Percentiles rank a stretch among this genome's conserved stretches.
phyloP scores from a whole-genome alignment of 192 early-diverging fungal species.

The Pilobolus umbonatus region DNA sequence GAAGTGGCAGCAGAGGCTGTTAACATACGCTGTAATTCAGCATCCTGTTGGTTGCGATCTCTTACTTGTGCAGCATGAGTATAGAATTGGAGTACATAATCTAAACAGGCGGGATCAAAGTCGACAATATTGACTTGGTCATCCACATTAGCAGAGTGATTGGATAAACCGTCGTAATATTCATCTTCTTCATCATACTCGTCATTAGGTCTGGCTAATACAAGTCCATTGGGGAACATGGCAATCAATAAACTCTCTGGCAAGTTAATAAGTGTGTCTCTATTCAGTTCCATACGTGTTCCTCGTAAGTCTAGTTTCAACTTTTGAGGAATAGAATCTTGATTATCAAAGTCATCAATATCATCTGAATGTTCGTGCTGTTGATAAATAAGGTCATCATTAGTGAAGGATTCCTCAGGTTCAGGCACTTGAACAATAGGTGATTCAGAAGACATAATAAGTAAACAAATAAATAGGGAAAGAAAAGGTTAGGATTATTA shows the following conservation, averaged over 20 bases:
- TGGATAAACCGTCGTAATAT: slow-evolving; percentile 38
- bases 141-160: slow-evolving; percentile 34
- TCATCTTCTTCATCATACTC: slow-evolving; percentile 34
- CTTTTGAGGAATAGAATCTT: slow-evolving; percentile 41
- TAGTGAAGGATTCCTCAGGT: slow-evolving; percentile 21
- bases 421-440: slow-evolving; percentile 51
- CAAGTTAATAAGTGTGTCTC: slow-evolving; percentile 50
- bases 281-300: slow-evolving; percentile 52
- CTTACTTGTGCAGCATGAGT: slow-evolving; percentile 33
- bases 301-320: slow-evolving; percentile 56
- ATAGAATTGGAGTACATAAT: slow-evolving; percentile 51
- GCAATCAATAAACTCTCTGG: slow-evolving; percentile 57
- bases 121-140: slow-evolving; percentile 50
- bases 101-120: slow-evolving; percentile 52
- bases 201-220: slow-evolving; percentile 33
- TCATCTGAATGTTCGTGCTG: not conserved
- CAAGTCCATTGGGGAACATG: slow-evolving; percentile 61
- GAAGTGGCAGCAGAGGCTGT: slow-evolving; percentile 13
- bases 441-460: slow-evolving; percentile 45
- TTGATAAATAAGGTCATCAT: slow-evolving; percentile 32
- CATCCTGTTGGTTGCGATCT: slow-evolving; percentile 25
- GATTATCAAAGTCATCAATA: slow-evolving; percentile 22
- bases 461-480: not conserved
- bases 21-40: slow-evolving; percentile 18
- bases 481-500: too few species aligned